Evolutionary conservation across 495 filamentous ascomycete genomes (phyloP).

Genomic region (Polyplosphaeria fusca): DNA sequence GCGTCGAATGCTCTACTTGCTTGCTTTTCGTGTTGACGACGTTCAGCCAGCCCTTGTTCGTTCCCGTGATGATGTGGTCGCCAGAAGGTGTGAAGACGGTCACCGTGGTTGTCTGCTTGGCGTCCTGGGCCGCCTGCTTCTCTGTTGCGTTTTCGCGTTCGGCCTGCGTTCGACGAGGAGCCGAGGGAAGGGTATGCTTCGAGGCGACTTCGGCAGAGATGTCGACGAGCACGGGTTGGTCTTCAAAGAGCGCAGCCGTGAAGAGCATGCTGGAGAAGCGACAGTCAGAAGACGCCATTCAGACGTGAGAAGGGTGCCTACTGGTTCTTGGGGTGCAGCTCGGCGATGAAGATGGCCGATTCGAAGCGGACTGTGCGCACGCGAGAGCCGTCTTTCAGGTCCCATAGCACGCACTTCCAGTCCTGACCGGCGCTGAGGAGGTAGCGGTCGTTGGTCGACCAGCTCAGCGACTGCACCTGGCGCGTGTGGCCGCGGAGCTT

Average conservation of each 20-base stretch:
- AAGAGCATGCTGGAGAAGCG: conserved; percentile 60
- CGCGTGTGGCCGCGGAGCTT: conserved; percentile 88
- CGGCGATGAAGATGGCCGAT: conserved; percentile 90
- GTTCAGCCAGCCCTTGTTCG: conserved; percentile 92
- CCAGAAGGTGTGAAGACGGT: conserved; percentile 81
- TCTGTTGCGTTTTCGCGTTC: conserved; percentile 64
- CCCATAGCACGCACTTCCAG: conserved; percentile 95
- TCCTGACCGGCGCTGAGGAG: conserved; percentile 93
- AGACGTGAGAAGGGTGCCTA: conserved; percentile 46
- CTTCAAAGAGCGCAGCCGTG: conserved; percentile 87
- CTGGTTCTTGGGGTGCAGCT: conserved; percentile 90
- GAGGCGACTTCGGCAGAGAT: conserved; percentile 60
- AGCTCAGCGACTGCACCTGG: conserved; percentile 86
- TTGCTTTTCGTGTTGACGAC: conserved; percentile 75
- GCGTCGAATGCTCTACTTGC: conserved; percentile 78
- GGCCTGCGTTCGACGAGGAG: conserved; percentile 62
- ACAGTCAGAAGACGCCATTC: not conserved
- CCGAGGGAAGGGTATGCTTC: conserved; percentile 75
- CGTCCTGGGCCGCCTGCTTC: conserved; percentile 85
- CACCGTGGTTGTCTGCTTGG: conserved; percentile 88
- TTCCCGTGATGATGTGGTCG: conserved; percentile 83
- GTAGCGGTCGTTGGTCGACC: conserved; percentile 88
- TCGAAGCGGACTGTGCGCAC: conserved; percentile 76
- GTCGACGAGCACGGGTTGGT: conserved; percentile 84
- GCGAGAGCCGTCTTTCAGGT: conserved; percentile 70